Conservation (phyloP, 176 grass and related monocot species). For the Lolium perenne region DNA sequence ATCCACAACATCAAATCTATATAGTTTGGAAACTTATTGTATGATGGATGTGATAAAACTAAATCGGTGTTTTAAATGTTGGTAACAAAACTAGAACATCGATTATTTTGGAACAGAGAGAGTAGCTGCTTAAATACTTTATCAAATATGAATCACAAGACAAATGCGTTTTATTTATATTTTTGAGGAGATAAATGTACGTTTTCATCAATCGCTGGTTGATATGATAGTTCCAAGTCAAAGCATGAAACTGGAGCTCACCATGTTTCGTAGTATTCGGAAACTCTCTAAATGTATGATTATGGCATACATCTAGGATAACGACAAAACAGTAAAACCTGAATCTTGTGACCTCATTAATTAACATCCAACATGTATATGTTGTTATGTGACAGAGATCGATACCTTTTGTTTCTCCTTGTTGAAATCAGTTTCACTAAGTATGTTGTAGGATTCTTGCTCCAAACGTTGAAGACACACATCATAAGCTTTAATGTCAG, state of each 20-base stretch:
- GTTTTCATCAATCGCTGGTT: neutral
- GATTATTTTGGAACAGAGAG: neutral
- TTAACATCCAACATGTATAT: constrained; percentile 21
- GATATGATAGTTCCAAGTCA: constrained; percentile 12
- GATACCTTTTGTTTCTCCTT: constrained; percentile 90
- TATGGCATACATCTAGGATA: neutral
- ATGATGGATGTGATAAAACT: no score
- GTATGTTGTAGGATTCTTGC: constrained; percentile 65
- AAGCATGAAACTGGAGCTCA: constrained; percentile 23
- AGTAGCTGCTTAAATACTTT: no score
- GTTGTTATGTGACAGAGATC: neutral
- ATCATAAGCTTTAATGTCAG: constrained; percentile 94
- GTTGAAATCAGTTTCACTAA: constrained; percentile 78
- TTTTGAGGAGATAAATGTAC: neutral
- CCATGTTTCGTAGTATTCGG: neutral
- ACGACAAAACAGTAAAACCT: constrained; percentile 6
- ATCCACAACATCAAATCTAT: no score
- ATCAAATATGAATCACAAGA: neutral
- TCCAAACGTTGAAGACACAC: constrained; percentile 71
- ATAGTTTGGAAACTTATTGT: no score
- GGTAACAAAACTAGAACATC: no score
- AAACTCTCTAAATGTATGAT: neutral
- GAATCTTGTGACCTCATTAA: neutral
- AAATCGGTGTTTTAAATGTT: no score
- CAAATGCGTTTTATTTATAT: neutral